These are phyloP conservation scores for Tardiomyces digboiensis DNA, from an alignment of 1,139 yeast species.

Conservation along the genomic window DNA sequence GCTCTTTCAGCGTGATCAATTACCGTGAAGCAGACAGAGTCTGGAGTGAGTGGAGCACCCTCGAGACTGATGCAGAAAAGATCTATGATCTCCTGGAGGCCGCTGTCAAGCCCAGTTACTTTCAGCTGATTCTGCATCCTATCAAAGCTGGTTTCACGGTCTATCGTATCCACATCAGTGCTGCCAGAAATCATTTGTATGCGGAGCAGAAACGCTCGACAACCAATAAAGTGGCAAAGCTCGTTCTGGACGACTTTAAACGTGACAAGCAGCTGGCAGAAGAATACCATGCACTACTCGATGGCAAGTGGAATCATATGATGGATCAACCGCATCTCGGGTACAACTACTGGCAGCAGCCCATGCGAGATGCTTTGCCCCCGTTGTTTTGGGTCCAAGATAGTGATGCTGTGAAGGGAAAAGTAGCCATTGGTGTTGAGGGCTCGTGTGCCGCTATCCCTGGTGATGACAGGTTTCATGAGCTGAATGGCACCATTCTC, in stretches of 20 bases:
- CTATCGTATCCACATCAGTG: conserved; percentile 9
- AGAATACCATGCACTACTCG: conserved; percentile 9
- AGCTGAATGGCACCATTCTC: conserved; percentile 6
- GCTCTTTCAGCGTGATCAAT: conserved; percentile 8
- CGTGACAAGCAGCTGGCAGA: conserved; percentile 8
- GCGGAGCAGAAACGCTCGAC: conserved; percentile 10
- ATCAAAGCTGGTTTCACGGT: conserved; percentile 10
- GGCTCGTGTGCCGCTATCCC: conserved; percentile 11
- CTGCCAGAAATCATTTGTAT: conserved; percentile 10
- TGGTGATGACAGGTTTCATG: conserved; percentile 11
- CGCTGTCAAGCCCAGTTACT: conserved; percentile 6
- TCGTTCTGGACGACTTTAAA: conserved; percentile 8
- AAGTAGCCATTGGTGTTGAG: conserved; percentile 9
- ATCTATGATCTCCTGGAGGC: conserved; percentile 2
- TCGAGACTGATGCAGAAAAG: conserved; percentile 1
- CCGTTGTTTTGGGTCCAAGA: conserved; percentile 9
- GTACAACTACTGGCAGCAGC: conserved; percentile 13
- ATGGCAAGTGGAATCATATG: conserved; percentile 15
- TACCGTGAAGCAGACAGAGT: conserved; percentile 12
- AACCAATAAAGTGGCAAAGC: conserved; percentile 7
- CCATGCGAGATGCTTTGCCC: conserved; percentile 11
- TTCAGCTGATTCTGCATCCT: conserved; percentile 12
- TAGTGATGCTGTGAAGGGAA: conserved; percentile 6
- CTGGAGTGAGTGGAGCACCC: conserved; percentile 7
- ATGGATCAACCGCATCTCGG: conserved; percentile 14